Evolutionary conservation across 192 early-diverging fungal species (phyloP).

Genomic region (Helicostylum pulchrum): DNA sequence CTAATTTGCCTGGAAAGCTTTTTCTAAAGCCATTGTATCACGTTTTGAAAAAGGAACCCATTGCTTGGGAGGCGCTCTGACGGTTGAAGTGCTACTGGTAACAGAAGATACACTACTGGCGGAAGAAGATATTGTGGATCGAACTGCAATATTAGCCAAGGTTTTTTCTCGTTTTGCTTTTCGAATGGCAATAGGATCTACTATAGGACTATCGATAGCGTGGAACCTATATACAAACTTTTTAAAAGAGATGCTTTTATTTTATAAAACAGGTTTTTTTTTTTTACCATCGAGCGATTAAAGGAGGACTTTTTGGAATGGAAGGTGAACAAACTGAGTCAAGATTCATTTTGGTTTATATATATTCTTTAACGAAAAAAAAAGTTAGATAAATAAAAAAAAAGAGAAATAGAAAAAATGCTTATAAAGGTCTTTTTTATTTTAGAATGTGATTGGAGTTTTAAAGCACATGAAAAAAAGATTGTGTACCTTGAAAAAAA

Average conservation of each 20-base stretch:
- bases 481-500: too few relatives aligned
- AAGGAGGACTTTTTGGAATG: not conserved
- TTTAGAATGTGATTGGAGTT: too few relatives aligned
- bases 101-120: not conserved
- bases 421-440: too few relatives aligned
- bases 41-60: conserved; percentile 56
- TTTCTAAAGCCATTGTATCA: conserved; percentile 52
- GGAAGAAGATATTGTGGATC: conserved; percentile 19
- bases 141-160: conserved; percentile 14
- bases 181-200: conserved; percentile 22
- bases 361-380: too few relatives aligned
- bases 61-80: conserved; percentile 25
- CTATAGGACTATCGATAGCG: conserved; percentile 42
- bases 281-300: conserved; percentile 12
- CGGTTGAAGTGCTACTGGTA: not conserved
- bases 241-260: not conserved
- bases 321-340: too few relatives aligned
- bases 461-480: too few relatives aligned
- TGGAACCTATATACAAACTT: conserved; percentile 39
- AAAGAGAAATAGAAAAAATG: too few relatives aligned
- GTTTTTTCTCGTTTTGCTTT: conserved; percentile 20
- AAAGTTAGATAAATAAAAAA: too few relatives aligned
- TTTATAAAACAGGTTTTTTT: not conserved
- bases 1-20: conserved; percentile 38
- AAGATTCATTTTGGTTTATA: too few relatives aligned